Conservation (phyloP, 768 basidiomycete genomes). For the Hypholoma sublateritium region DNA sequence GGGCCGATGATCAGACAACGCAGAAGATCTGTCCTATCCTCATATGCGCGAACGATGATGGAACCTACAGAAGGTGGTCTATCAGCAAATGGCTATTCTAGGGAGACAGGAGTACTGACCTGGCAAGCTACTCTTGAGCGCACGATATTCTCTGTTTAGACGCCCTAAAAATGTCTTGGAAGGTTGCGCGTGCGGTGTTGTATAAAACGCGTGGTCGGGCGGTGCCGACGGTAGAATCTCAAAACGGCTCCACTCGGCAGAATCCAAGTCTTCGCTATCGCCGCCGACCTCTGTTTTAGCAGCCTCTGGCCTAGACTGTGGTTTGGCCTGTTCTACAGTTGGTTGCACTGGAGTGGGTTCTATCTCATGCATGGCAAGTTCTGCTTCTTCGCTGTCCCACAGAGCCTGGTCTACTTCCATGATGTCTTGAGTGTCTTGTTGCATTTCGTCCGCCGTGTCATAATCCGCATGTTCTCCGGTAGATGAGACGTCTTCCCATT, state of each 20-base stretch:
- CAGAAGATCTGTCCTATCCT: conserved; percentile 85
- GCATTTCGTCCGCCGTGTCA: conserved; percentile 15
- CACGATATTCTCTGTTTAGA: conserved; percentile 82
- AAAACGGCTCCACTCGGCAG: conserved; percentile 77
- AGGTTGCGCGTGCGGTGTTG: conserved; percentile 57
- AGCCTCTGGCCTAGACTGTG: not conserved
- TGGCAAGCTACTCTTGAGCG: conserved; percentile 76
- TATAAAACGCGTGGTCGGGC: conserved; percentile 78
- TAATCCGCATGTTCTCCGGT: conserved; percentile 26
- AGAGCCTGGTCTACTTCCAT: conserved; percentile 15
- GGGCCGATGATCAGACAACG: conserved; percentile 90
- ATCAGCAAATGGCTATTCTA: not conserved
- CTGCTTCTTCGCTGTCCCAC: conserved; percentile 3
- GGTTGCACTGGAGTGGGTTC: not conserved
- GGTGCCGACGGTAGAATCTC: conserved; percentile 76
- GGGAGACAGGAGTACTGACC: conserved; percentile 44
- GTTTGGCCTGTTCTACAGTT: not conserved
- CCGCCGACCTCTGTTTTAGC: not conserved
- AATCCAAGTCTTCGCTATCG: conserved; percentile 30
- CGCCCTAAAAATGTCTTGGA: conserved; percentile 74
- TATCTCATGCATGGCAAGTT: conserved; percentile 1
- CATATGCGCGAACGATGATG: conserved; percentile 87
- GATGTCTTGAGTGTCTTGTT: not conserved
- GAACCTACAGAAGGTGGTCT: conserved; percentile 51
- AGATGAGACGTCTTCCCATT: conserved; percentile 37